phyloP scores from a whole-genome alignment of 352 stramenopile genomes.

The Thalassiosira livingstoniorum region DNA sequence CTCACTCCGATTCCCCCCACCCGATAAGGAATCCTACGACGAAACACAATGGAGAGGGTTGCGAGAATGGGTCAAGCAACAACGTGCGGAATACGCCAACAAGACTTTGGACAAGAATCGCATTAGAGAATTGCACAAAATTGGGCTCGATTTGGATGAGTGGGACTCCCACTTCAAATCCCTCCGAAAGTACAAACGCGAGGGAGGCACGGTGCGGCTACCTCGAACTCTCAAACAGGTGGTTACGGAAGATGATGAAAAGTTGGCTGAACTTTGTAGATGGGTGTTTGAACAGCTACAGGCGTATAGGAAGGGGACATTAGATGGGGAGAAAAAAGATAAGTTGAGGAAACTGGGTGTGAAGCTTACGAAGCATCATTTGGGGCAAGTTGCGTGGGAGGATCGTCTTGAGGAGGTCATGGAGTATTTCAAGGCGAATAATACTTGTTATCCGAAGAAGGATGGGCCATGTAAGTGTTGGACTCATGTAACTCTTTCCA shows the following conservation, averaged over 20 bases:
- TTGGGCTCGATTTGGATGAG: slow-evolving; percentile 8
- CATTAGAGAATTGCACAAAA: background rate
- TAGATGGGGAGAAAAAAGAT: slow-evolving; percentile 20
- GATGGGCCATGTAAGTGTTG: slow-evolving; percentile 18
- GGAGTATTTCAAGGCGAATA: slow-evolving; percentile 10
- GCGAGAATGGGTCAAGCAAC: slow-evolving; percentile 9
- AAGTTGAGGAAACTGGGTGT: slow-evolving; percentile 25
- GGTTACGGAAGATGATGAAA: slow-evolving; percentile 2
- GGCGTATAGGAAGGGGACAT: slow-evolving; percentile 1
- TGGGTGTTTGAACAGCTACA: slow-evolving; percentile 16
- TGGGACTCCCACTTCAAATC: slow-evolving; percentile 9
- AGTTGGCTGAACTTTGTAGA: slow-evolving; percentile 11
- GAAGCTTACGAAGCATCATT: slow-evolving; percentile 1
- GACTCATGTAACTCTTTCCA: no score
- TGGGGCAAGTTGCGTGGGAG: slow-evolving; percentile 17
- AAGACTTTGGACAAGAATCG: slow-evolving; percentile 14
- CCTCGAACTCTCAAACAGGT: background rate
- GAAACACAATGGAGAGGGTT: background rate
- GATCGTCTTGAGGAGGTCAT: slow-evolving; percentile 24
- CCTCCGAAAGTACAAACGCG: slow-evolving; percentile 16
- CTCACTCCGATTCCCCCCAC: background rate
- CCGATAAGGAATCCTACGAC: background rate
- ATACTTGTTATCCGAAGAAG: slow-evolving; percentile 23
- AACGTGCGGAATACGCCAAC: slow-evolving; percentile 2
- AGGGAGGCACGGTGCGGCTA: slow-evolving; percentile 16